Percentiles rank a stretch among this genome's conserved stretches.
These are phyloP conservation scores for Russula vinacea DNA, from an alignment of 768 basidiomycete species.

Conservation along the genomic window DNA sequence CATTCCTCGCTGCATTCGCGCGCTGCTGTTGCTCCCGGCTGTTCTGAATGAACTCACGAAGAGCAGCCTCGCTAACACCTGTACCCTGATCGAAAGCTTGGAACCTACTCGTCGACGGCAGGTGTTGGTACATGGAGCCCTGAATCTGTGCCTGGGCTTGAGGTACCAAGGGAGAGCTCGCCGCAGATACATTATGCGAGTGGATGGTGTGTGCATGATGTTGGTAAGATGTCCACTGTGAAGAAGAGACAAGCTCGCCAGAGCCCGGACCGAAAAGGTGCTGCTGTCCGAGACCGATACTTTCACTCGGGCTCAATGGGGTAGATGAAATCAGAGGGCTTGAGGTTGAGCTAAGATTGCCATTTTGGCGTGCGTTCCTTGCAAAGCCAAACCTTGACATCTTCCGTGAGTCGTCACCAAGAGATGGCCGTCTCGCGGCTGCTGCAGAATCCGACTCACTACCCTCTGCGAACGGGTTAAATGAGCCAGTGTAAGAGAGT, in stretches of 20 bases:
- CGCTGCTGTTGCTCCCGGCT: constrained; percentile 56
- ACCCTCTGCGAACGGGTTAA: constrained; percentile 74
- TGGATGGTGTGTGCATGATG: constrained; percentile 44
- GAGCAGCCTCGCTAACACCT: constrained; percentile 66
- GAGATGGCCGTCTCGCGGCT: constrained; percentile 39
- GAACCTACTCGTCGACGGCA: constrained; percentile 42
- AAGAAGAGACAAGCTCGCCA: constrained; percentile 39
- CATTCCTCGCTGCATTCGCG: constrained; percentile 35
- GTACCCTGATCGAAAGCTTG: constrained; percentile 53
- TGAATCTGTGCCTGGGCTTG: constrained; percentile 45
- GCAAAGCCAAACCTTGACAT: constrained; percentile 83
- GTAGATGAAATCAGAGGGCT: constrained; percentile 59
- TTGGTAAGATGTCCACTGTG: constrained; percentile 46
- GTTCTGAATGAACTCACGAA: constrained; percentile 70
- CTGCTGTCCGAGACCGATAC: constrained; percentile 49
- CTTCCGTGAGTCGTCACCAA: constrained; percentile 63
- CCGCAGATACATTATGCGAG: constrained; percentile 40
- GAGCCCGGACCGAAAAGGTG: constrained; percentile 36
- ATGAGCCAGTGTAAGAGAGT: constrained; percentile 65
- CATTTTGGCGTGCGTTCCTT: constrained; percentile 31
- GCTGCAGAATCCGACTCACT: constrained; percentile 44
- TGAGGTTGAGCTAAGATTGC: constrained; percentile 61
- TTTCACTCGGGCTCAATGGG: constrained; percentile 48
- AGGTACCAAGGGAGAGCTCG: constrained; percentile 48
- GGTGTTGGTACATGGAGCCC: constrained; percentile 37